A percentile compares a stretch with the other conserved stretches of the same genome.
Evolutionary conservation across 2,329 filamentous ascomycete genomes (phyloP).

Genomic region (Fonsecaea nubica): DNA sequence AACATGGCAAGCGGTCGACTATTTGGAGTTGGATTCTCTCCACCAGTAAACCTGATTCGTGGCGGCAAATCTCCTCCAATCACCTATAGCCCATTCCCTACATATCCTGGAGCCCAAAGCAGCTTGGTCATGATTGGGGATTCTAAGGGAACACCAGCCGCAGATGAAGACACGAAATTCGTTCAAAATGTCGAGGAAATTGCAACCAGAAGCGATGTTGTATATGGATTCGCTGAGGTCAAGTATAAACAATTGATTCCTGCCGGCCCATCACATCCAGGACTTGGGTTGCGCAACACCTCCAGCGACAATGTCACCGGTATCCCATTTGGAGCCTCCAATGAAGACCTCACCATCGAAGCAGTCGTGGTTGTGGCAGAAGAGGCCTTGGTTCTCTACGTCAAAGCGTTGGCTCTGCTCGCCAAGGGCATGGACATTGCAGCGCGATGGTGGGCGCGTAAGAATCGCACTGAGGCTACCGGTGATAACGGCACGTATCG

Average conservation of each 20-base stretch:
- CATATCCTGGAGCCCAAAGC: conserved; percentile 77
- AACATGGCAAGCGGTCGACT: conserved; percentile 80
- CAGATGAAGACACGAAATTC: conserved; percentile 80
- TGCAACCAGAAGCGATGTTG: conserved; percentile 90
- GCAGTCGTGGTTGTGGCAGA: conserved; percentile 87
- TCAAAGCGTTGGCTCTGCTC: conserved; percentile 88
- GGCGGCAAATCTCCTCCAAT: conserved; percentile 55
- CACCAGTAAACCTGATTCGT: conserved; percentile 54
- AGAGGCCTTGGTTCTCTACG: conserved; percentile 92
- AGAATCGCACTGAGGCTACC: conserved; percentile 69
- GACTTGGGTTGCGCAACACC: conserved; percentile 43
- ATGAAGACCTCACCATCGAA: conserved; percentile 80
- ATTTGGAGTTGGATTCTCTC: conserved; percentile 59
- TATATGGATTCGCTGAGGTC: conserved; percentile 96
- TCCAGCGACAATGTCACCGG: conserved; percentile 40
- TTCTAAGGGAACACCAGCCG: conserved; percentile 65
- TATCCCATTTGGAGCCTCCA: conserved; percentile 51
- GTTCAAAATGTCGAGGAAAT: conserved; percentile 87
- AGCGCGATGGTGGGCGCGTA: conserved; percentile 86
- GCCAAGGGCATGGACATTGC: conserved; percentile 96
- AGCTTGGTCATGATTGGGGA: conserved; percentile 69
- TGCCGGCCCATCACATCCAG: conserved; percentile 71
- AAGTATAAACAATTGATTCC: conserved; percentile 98
- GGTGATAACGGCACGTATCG: conserved; percentile 52
- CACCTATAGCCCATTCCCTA: conserved; percentile 73